phyloP scores from a whole-genome alignment of 306 rosid species.

The Lathyrus oleraceus region DNA sequence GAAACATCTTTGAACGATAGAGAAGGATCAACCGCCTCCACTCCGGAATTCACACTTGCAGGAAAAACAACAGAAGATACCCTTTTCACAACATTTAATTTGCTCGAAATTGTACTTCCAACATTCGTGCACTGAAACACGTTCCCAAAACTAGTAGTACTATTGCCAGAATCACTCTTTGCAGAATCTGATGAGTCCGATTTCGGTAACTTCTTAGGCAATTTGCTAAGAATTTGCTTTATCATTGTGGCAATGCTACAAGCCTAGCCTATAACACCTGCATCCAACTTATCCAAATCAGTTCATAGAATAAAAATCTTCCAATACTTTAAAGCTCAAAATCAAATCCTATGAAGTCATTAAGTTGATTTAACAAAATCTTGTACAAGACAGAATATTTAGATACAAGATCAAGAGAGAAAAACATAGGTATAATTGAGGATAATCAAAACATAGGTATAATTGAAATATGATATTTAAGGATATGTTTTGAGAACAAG shows the following conservation, averaged over 20 bases:
- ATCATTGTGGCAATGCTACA: slow-evolving; percentile 64
- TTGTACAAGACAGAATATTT: background rate
- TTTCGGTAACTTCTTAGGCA: slow-evolving; percentile 81
- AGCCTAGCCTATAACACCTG: slow-evolving; percentile 38
- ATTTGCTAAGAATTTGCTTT: slow-evolving; percentile 86
- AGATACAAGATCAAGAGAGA: slow-evolving; percentile 33
- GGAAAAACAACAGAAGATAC: slow-evolving; percentile 98
- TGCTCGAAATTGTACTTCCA: slow-evolving; percentile 90
- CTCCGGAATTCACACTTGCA: slow-evolving; percentile 73
- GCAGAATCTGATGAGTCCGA: slow-evolving; percentile 64
- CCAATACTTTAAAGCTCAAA: slow-evolving; percentile 7
- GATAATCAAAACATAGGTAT: background rate
- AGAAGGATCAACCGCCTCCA: slow-evolving; percentile 84
- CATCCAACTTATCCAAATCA: slow-evolving; percentile 38
- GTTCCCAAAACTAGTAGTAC: slow-evolving; percentile 62
- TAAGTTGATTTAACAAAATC: slow-evolving; percentile 20
- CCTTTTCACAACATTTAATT: slow-evolving; percentile 89
- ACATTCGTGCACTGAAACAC: slow-evolving; percentile 95
- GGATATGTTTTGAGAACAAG: background rate
- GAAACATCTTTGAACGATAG: slow-evolving; percentile 93
- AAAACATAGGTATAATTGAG: background rate
- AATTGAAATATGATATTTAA: background rate
- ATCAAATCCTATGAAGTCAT: slow-evolving; percentile 12
- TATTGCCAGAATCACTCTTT: slow-evolving; percentile 67
- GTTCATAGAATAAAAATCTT: slow-evolving; percentile 14